These are phyloP conservation scores for Xylaria polymorpha DNA, from an alignment of 2,329 filamentous ascomycete species.

Conservation along the genomic window DNA sequence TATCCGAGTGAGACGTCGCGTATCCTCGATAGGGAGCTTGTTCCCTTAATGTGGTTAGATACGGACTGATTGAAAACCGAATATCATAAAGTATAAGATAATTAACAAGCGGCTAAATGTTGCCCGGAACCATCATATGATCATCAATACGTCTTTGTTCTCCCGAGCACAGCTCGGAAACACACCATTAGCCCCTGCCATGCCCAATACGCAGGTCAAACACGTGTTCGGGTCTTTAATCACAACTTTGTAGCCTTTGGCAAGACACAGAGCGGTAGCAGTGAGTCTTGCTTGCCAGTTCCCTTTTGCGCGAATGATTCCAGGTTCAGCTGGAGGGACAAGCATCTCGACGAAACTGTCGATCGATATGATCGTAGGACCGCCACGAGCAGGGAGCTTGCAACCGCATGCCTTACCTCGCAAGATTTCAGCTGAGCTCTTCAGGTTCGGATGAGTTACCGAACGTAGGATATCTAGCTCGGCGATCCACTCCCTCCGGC, in stretches of 20 bases:
- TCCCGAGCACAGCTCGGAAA: not conserved
- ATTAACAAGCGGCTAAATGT: not conserved
- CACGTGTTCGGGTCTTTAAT: conserved; percentile 15
- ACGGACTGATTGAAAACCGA: too few relatives aligned
- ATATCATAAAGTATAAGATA: not conserved
- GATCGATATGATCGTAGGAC: conserved; percentile 29
- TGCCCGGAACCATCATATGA: conserved; percentile 4
- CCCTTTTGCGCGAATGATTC: conserved; percentile 29
- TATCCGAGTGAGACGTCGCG: not conserved
- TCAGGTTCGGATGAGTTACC: conserved; percentile 8
- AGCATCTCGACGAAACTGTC: conserved; percentile 37
- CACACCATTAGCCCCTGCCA: not conserved
- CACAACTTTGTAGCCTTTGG: conserved; percentile 30
- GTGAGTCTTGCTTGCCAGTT: conserved; percentile 38
- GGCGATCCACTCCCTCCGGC: conserved; percentile 19
- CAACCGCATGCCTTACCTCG: conserved; percentile 2
- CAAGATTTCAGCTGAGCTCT: not conserved
- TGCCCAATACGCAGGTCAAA: conserved; percentile 2
- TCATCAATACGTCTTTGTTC: conserved; percentile 5
- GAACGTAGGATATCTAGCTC: conserved; percentile 19
- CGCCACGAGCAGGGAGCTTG: not conserved
- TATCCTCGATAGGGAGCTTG: too few relatives aligned
- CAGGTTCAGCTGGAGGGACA: conserved; percentile 25
- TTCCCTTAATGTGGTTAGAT: too few relatives aligned
- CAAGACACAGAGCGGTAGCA: conserved; percentile 22